Conservation (phyloP, 2,329 filamentous ascomycete genomes). For the Aspergillus aculeatinus region DNA sequence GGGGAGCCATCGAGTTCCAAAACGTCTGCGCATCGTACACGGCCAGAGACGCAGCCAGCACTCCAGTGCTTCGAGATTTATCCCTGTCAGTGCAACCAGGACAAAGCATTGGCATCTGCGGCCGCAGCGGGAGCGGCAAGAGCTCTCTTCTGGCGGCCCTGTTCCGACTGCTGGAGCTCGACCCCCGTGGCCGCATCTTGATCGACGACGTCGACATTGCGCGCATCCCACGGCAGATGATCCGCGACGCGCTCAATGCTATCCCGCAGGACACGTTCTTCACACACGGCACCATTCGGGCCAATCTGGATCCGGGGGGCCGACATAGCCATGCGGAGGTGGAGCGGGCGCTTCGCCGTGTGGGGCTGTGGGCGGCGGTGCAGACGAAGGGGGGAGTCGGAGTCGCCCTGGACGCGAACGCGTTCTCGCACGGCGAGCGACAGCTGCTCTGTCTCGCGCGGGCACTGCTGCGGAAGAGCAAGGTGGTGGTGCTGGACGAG, state of each 20-base stretch:
- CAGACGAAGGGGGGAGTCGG: neutral
- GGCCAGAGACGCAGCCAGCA: too few species aligned
- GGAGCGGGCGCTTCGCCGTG: neutral
- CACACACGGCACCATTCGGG: conserved; percentile 23
- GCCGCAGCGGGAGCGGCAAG: neutral
- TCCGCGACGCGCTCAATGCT: conserved; percentile 15
- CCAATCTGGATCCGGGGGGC: conserved; percentile 33
- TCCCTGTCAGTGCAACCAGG: neutral
- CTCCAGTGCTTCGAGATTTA: too few species aligned
- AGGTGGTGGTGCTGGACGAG: too few species aligned
- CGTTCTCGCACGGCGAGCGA: too few species aligned
- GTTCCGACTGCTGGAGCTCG: too few species aligned
- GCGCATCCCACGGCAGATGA: too few species aligned
- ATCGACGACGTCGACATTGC: too few species aligned
- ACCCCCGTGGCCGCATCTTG: too few species aligned
- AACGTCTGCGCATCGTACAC: too few species aligned
- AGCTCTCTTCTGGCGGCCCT: neutral
- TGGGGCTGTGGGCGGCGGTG: neutral
- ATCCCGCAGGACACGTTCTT: conserved; percentile 30
- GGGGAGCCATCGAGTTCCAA: too few species aligned
- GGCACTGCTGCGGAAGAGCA: too few species aligned
- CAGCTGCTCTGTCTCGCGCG: too few species aligned
- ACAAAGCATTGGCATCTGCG: neutral
- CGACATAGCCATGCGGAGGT: neutral
- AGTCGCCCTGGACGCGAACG: neutral